Conservation (phyloP, 2,329 filamentous ascomycete genomes). For the Colletotrichum karsti region DNA sequence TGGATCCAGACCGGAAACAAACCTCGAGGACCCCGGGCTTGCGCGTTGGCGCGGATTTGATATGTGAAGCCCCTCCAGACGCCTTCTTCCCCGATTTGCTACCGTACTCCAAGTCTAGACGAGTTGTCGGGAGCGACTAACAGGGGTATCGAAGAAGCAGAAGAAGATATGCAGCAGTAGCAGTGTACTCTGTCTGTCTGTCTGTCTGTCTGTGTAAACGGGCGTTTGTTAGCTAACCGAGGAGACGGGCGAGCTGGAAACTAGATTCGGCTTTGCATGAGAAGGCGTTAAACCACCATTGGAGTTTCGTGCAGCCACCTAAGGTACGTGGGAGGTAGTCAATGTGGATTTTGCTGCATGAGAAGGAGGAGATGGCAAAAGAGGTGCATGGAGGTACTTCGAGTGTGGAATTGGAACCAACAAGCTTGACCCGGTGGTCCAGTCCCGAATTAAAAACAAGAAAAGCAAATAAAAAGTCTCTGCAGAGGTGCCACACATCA, state of each 20-base stretch:
- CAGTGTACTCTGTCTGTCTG: too few species aligned
- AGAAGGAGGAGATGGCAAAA: neutral
- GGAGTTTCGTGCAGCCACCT: neutral
- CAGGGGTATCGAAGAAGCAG: neutral
- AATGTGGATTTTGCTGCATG: slow-evolving; percentile 12
- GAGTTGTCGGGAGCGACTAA: neutral
- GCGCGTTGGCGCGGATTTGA: neutral
- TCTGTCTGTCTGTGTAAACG: too few species aligned
- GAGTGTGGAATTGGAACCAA: slow-evolving; percentile 1
- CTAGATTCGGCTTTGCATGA: neutral
- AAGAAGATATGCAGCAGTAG: neutral
- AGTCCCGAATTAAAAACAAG: neutral
- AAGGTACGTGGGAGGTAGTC: neutral
- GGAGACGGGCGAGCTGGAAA: neutral
- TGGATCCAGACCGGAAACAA: neutral
- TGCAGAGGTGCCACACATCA: neutral
- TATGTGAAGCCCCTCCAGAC: slow-evolving; percentile 7
- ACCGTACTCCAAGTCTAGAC: neutral
- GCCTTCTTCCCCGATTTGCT: slow-evolving; percentile 27
- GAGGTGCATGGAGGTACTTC: neutral
- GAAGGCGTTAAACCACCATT: neutral
- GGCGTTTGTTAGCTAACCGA: neutral
- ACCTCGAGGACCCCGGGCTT: neutral
- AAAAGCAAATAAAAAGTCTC: neutral
- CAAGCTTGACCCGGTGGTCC: neutral